phyloP scores from a whole-genome alignment of 306 rosid species.

The Cucurbita ficifolia region DNA sequence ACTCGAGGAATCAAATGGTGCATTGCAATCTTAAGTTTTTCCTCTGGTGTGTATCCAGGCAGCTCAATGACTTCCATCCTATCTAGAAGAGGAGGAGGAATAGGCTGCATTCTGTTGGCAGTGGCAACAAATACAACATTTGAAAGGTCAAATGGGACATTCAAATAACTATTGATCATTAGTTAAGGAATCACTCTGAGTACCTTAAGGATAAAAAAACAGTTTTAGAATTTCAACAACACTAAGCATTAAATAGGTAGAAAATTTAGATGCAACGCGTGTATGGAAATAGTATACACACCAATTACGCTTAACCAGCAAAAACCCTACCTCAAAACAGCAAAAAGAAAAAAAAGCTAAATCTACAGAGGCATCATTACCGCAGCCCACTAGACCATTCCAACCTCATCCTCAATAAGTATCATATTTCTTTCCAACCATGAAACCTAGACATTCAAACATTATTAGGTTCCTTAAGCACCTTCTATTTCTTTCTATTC shows the following conservation, averaged over 20 bases:
- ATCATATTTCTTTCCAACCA: neutral
- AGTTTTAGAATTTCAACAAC: neutral
- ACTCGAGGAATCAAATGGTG: slow-evolving; percentile 86
- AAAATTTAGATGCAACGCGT: neutral
- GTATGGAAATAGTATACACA: neutral
- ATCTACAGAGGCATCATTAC: neutral
- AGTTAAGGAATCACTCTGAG: slow-evolving; percentile 39
- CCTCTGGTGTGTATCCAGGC: slow-evolving; percentile 96
- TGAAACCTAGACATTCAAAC: neutral
- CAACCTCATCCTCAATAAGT: neutral
- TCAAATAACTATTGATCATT: slow-evolving; percentile 60
- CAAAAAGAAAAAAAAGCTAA: neutral
- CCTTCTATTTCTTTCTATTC: neutral
- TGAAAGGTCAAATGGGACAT: slow-evolving; percentile 95
- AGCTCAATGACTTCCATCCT: slow-evolving; percentile 99
- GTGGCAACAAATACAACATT: slow-evolving; percentile 89
- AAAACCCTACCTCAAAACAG: neutral
- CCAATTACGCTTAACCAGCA: neutral
- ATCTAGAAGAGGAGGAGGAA: slow-evolving; percentile 88
- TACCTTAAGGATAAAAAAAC: neutral
- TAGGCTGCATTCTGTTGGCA: slow-evolving; percentile 83
- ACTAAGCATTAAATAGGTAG: neutral
- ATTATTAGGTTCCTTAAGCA: neutral
- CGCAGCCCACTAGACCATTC: neutral
- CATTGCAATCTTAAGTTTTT: slow-evolving; percentile 89